A percentile compares a stretch with the other conserved stretches of the same genome.
These are phyloP conservation scores for Malassezia furfur DNA, from an alignment of 1,284 basidiomycete genomes.

Conservation along the genomic window DNA sequence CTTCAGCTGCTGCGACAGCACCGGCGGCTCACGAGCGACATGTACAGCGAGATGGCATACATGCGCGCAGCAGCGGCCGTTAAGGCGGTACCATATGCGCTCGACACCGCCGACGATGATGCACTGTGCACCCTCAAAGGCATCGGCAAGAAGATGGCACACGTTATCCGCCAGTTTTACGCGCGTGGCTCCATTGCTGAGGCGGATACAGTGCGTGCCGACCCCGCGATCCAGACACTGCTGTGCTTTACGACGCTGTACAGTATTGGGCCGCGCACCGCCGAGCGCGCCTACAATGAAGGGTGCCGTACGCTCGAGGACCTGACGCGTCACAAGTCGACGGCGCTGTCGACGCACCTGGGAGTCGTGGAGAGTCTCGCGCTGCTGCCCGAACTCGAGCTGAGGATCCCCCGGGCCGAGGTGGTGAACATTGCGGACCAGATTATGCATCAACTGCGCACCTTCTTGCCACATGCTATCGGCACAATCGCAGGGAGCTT, in stretches of 20 bases:
- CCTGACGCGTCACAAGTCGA: slow-evolving; percentile 25
- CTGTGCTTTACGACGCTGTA: slow-evolving; percentile 36
- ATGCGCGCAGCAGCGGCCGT: slow-evolving; percentile 35
- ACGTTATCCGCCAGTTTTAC: slow-evolving; percentile 31
- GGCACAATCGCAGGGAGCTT: slow-evolving; percentile 17
- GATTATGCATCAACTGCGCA: slow-evolving; percentile 8
- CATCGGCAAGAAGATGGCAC: slow-evolving; percentile 34
- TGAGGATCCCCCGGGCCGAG: slow-evolving; percentile 9
- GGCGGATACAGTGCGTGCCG: slow-evolving; percentile 29
- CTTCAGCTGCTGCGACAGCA: slow-evolving; percentile 36
- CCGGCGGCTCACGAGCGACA: slow-evolving; percentile 30
- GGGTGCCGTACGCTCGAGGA: slow-evolving; percentile 34
- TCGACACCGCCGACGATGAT: slow-evolving; percentile 2
- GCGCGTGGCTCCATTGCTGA: slow-evolving; percentile 27
- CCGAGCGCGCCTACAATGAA: slow-evolving; percentile 30
- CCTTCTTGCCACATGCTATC: slow-evolving; percentile 4
- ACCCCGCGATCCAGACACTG: slow-evolving; percentile 30
- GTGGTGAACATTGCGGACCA: slow-evolving; percentile 13
- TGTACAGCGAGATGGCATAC: slow-evolving; percentile 35
- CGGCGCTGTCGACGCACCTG: slow-evolving; percentile 8
- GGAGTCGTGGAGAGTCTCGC: slow-evolving; percentile 7
- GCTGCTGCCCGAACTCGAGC: slow-evolving; percentile 17
- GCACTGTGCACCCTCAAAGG: slow-evolving; percentile 32
- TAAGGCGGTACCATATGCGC: slow-evolving; percentile 33
- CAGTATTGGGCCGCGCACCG: slow-evolving; percentile 35